Base-by-base conservation (phyloP, 1,139 yeast genomes). In the Protomyces inundatus region DNA sequence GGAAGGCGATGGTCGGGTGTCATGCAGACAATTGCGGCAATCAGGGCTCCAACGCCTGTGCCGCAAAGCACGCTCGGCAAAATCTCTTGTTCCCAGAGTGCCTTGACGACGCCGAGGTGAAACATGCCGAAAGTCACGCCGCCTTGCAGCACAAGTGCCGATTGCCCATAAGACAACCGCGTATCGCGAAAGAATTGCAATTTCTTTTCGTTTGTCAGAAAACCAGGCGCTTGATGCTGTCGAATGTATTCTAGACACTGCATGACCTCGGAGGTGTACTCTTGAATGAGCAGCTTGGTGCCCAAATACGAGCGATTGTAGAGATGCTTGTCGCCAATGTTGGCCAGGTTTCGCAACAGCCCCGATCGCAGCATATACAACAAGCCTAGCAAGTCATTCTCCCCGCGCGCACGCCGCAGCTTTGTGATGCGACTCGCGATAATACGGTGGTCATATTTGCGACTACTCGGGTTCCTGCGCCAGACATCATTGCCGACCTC, bases 81-180 rank as follows among this genome's bases (percentile, higher is more conserved):
- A 46, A 90, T 78, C 62, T 86, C 85, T 55, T 82, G 81, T 70
- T 89, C 95, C 61, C 87, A 77, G 46, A 93, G 79, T 6, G 95
- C 88, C 4, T 90, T 84, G 62, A 91, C 78, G 0, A 93, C 97
- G 0, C 99, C 99, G 64, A 90, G 87, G 69, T 93, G 98, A 68
- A 91, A 84, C 59, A 91, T 77, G 0, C 98, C 98, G 77, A 91
- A 88, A 3, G 96, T 88, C 14, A 96, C 90, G 1, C 99, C 99
- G 1, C 99, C 99, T 56, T 96, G 87, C 60, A 93, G 80, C 37
- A 95, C 90, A 55, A 93, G 77, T 0, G 98, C 98, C 0, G 98
- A 91, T 64, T 97, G 80, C 0, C 99, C 99, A 65, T 89, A 89
- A 70, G 91, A 89, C 73, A 88, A 88, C 67, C 97, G 79, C 0